Evolutionary conservation across 805 yeast species (phyloP).

Genomic region (Spathaspora gorwiae): DNA sequence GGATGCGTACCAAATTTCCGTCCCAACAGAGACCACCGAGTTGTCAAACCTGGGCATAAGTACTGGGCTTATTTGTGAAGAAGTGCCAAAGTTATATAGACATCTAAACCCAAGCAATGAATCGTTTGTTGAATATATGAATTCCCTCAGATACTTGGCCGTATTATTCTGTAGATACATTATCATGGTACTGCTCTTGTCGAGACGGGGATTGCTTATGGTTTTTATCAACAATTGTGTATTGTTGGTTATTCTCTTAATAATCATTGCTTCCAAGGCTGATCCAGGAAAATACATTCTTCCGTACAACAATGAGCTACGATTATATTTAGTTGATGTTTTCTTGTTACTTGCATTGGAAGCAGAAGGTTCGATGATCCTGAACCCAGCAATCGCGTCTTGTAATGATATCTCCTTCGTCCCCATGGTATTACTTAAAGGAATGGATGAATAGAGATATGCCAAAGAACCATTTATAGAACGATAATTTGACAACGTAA

Average conservation of each 20-base stretch:
- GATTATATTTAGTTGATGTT: constrained; percentile 3
- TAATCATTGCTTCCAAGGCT: constrained; percentile 80
- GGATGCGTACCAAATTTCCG: constrained; percentile 87
- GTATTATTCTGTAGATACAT: constrained; percentile 67
- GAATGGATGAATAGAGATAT: constrained; percentile 67
- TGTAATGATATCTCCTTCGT: constrained; percentile 55
- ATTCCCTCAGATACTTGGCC: constrained; percentile 63
- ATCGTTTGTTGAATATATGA: constrained; percentile 79
- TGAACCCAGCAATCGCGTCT: constrained; percentile 66
- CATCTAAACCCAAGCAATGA: constrained; percentile 76
- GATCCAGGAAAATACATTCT: constrained; percentile 85
- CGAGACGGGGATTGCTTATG: constrained; percentile 59
- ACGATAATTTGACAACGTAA: constrained; percentile 61
- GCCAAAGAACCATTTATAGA: constrained; percentile 77
- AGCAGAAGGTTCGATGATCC: constrained; percentile 46
- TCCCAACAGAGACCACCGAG: constrained; percentile 70
- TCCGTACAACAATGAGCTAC: constrained; percentile 64
- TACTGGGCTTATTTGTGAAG: constrained; percentile 28
- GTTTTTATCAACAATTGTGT: constrained; percentile 71
- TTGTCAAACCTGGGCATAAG: constrained; percentile 45
- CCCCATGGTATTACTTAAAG: constrained; percentile 47
- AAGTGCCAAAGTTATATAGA: constrained; percentile 59
- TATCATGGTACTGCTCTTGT: constrained; percentile 55
- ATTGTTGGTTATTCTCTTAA: constrained; percentile 53
- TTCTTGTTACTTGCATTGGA: neutral